phyloP scores from a whole-genome alignment of 2,329 filamentous ascomycete genomes.

The Plectosphaerella plurivora region DNA sequence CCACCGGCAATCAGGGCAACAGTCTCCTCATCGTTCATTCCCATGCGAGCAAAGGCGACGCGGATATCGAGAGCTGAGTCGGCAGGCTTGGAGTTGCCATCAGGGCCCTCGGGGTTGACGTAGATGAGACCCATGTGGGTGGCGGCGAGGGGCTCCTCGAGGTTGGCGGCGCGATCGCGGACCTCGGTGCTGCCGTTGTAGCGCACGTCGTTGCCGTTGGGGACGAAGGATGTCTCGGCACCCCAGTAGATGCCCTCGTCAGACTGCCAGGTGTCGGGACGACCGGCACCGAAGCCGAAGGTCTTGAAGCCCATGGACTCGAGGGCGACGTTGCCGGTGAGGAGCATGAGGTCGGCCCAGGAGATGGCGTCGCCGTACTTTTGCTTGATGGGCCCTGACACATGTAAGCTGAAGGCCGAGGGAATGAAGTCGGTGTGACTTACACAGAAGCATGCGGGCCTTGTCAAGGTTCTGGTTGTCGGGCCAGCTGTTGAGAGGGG shows the following conservation, averaged over 20 bases:
- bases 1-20: slow-evolving; percentile 75
- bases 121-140: slow-evolving; percentile 77
- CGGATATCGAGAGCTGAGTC: slow-evolving; percentile 70
- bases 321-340: slow-evolving; percentile 72
- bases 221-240: slow-evolving; percentile 64
- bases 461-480: slow-evolving; percentile 78
- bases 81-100: slow-evolving; percentile 65
- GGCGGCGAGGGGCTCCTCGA: slow-evolving; percentile 64
- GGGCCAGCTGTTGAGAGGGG: slow-evolving; percentile 77
- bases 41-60: slow-evolving; percentile 72
- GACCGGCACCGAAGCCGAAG: slow-evolving; percentile 70
- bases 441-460: slow-evolving; percentile 63
- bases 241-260: slow-evolving; percentile 78
- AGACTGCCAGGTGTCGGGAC: slow-evolving; percentile 68
- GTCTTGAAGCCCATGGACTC: slow-evolving; percentile 73
- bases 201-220: slow-evolving; percentile 62
- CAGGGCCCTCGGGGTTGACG: slow-evolving; percentile 75
- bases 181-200: slow-evolving; percentile 40
- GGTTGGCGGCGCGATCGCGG: slow-evolving; percentile 17
- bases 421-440: not conserved
- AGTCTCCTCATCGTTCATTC: slow-evolving; percentile 79
- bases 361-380: slow-evolving; percentile 82
- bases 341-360: slow-evolving; percentile 69
- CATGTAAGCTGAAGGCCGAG: not conserved
- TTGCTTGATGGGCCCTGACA: slow-evolving; percentile 62